Evolutionary conservation across 345 rosid genomes (phyloP).

Genomic region (Crucihimalaya himalaica): DNA sequence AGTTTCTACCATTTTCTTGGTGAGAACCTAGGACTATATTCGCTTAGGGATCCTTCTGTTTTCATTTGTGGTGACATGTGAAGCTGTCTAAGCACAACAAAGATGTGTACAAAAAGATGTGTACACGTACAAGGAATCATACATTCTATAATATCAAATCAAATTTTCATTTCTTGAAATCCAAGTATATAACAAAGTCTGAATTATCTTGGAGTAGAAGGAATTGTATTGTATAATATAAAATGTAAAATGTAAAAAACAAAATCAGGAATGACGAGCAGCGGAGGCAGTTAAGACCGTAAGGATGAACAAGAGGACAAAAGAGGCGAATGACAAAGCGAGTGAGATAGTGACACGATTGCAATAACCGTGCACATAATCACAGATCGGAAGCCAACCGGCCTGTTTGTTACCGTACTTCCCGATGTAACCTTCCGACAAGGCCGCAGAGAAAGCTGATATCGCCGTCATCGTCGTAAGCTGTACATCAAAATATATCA

Average conservation of each 20-base stretch:
- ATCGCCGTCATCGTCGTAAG: conserved; percentile 46
- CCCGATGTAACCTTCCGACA: conserved; percentile 54
- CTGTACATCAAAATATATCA: conserved; percentile 39
- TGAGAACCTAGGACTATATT: no score
- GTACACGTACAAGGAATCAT: background rate
- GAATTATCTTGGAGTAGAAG: background rate
- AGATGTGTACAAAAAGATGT: no score
- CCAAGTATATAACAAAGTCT: conserved; percentile 2
- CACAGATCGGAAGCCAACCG: conserved; percentile 75
- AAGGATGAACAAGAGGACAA: conserved; percentile 47
- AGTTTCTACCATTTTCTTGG: no score
- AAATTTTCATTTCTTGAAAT: background rate
- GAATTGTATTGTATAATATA: background rate
- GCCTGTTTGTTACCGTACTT: conserved; percentile 56
- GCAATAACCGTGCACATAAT: conserved; percentile 51
- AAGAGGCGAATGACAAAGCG: conserved; percentile 40
- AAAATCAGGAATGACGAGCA: conserved; percentile 41
- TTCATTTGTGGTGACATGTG: no score
- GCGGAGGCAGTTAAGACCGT: conserved; percentile 53
- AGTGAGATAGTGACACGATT: conserved; percentile 40
- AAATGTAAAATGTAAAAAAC: background rate
- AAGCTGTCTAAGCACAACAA: background rate
- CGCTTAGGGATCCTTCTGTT: no score
- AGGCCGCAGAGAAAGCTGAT: conserved; percentile 59
- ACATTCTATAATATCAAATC: background rate